phyloP scores from a whole-genome alignment of 1,139 yeast genomes.

The Lodderomyces pseudojiufengensis region DNA sequence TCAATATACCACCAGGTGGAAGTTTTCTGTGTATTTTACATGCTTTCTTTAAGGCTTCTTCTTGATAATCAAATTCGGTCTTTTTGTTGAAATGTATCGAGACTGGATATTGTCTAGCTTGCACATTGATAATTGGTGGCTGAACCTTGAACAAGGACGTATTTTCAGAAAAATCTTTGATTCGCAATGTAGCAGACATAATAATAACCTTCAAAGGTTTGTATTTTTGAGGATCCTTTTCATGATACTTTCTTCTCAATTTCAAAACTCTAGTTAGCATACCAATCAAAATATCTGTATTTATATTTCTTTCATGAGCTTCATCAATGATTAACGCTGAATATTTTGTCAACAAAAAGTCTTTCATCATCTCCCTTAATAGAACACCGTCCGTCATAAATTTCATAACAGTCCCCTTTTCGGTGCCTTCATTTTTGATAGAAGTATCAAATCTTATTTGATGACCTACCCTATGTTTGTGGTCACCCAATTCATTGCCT shows the following conservation, averaged over 20 bases:
- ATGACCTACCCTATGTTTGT: slow-evolving; percentile 74
- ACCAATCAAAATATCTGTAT: slow-evolving; percentile 94
- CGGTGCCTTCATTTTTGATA: slow-evolving; percentile 49
- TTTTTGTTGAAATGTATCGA: slow-evolving; percentile 83
- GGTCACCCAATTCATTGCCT: slow-evolving; percentile 75
- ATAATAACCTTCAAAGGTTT: slow-evolving; percentile 67
- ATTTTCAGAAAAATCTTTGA: slow-evolving; percentile 88
- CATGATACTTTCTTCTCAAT: slow-evolving; percentile 59
- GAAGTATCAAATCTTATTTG: slow-evolving; percentile 89
- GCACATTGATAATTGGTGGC: slow-evolving; percentile 90
- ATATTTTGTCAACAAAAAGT: slow-evolving; percentile 74
- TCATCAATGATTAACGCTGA: slow-evolving; percentile 90
- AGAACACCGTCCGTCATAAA: slow-evolving; percentile 99
- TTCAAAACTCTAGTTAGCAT: slow-evolving; percentile 85
- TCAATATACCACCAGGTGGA: slow-evolving; percentile 92
- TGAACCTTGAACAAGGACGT: slow-evolving; percentile 61
- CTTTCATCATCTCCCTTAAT: slow-evolving; percentile 86
- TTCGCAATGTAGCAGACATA: slow-evolving; percentile 96
- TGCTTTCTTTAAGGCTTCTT: slow-evolving; percentile 81
- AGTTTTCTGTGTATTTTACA: slow-evolving; percentile 80
- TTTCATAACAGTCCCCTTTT: slow-evolving; percentile 68
- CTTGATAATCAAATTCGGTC: slow-evolving; percentile 75
- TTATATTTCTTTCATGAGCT: slow-evolving; percentile 95
- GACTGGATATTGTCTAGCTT: slow-evolving; percentile 94
- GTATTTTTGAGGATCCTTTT: slow-evolving; percentile 41